Conservation (phyloP, 495 filamentous ascomycete species). For the Podospora comata region DNA sequence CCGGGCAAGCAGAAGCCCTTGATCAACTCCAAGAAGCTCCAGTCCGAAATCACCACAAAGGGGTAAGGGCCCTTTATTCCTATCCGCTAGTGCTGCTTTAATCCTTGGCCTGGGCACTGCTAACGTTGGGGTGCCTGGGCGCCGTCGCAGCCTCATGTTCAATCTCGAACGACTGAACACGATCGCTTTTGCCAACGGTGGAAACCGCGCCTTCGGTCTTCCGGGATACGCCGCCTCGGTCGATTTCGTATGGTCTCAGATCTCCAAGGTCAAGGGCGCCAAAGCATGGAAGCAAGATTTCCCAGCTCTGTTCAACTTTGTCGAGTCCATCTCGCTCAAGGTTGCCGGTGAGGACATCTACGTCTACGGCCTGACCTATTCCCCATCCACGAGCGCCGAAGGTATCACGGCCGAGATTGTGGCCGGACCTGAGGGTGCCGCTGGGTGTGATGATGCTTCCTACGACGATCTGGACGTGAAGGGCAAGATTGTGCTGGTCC, state of each 20-base stretch:
- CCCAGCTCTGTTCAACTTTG: constrained; percentile 37
- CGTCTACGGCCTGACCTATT: constrained; percentile 40
- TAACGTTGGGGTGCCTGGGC: neutral
- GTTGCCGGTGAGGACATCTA: constrained; percentile 35
- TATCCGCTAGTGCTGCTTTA: neutral
- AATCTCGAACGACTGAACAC: constrained; percentile 32
- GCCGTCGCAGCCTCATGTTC: constrained; percentile 10
- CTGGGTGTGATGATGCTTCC: constrained; percentile 36
- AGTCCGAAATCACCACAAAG: constrained; percentile 9
- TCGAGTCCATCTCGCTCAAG: constrained; percentile 37
- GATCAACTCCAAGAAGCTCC: constrained; percentile 15
- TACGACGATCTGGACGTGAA: constrained; percentile 39
- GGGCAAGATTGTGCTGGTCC: constrained; percentile 45
- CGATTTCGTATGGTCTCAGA: constrained; percentile 39
- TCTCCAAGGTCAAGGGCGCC: constrained; percentile 27
- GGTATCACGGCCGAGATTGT: constrained; percentile 42
- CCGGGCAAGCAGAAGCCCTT: constrained; percentile 10
- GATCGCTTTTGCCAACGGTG: constrained; percentile 43
- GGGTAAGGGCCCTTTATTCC: neutral
- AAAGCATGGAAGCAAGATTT: constrained; percentile 43
- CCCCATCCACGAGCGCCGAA: constrained; percentile 39
- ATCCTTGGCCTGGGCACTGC: neutral
- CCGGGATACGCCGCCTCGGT: constrained; percentile 46
- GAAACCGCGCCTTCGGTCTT: constrained; percentile 48
- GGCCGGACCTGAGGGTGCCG: constrained; percentile 35